Percentiles rank a stretch among this genome's conserved stretches.
Conservation (phyloP, 139 green algal species). For the Coelastrella sp. region DNA sequence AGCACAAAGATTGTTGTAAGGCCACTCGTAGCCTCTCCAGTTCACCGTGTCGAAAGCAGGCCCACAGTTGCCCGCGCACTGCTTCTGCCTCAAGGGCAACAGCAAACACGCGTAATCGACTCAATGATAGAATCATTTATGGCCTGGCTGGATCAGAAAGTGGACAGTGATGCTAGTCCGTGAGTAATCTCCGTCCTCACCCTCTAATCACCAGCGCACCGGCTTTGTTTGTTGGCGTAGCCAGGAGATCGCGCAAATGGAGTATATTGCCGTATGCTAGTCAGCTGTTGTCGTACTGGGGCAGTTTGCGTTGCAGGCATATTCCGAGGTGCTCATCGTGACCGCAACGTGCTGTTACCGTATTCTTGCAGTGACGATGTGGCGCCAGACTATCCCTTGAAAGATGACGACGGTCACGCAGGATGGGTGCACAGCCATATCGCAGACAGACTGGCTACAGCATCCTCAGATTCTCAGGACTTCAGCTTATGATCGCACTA, state of each 20-base stretch:
- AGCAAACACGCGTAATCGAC: neutral
- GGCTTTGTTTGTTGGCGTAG: too few species aligned
- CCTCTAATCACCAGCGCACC: too few species aligned
- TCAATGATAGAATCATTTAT: neutral
- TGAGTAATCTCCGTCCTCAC: neutral
- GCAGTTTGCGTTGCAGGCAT: neutral
- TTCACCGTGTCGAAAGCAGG: neutral
- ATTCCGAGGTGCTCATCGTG: neutral
- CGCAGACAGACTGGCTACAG: slow-evolving; percentile 36
- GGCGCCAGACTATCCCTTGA: neutral
- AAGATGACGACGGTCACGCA: slow-evolving; percentile 24
- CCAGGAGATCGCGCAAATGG: too few species aligned
- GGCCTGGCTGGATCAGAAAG: neutral
- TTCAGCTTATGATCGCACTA: too few species aligned
- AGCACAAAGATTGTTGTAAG: neutral
- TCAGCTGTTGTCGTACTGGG: too few species aligned
- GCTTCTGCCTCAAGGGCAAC: neutral
- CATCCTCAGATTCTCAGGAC: neutral
- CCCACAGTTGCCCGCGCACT: neutral
- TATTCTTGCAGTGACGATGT: neutral
- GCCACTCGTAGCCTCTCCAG: neutral
- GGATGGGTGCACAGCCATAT: slow-evolving; percentile 42
- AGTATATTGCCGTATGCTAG: too few species aligned
- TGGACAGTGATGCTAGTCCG: neutral
- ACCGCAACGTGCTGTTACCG: neutral